Base-by-base conservation (phyloP, 495 filamentous ascomycete genomes). In the Trichocladium antarcticum region DNA sequence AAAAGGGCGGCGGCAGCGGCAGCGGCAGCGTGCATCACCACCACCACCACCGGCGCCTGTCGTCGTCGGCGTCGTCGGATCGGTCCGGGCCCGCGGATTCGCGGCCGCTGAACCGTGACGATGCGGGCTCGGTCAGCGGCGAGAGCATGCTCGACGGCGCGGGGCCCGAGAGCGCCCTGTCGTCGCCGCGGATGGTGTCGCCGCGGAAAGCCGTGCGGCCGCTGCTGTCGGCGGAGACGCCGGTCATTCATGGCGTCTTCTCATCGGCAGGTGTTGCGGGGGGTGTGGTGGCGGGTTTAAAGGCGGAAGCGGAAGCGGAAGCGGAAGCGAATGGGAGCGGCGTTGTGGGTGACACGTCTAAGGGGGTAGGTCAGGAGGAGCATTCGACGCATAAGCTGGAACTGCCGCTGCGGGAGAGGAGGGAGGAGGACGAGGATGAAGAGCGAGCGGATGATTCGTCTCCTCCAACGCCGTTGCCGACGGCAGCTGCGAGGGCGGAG, bases 101-200 rank as follows among this genome's bases (percentile, higher is more conserved):
- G 37, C 44, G 54, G 37, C 63, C 64, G n/a, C 45, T 59, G 6
- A 66, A 57, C 1, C 56, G 62, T 19, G 57, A 22, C 3, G 24
- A 8, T 27, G 24, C 65, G 17, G 68, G 61, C n/a, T 74, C 68
- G 17, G 5, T 52, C 3, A 55, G 56, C 35, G 54, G 57, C 14
- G 71, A 72, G 45, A 66, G 59, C 32, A 32, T 73, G 12, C 64
- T 72, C 15, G 67, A 73, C 45, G 64, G 56, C 5, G 64, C 58
- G 0, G 55, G 49, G 12, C 56, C 60, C 1, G 63, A 65, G 28
- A 67, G 63, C 34, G 58, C 43, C 1, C 29, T 58, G 36, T 65
- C 62, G 5, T 64, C 59, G 16, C 45, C 47, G 0, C 58, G 62
- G 6, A 45, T 27, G n/a, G 63, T 56, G 37, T 55, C 54, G 12